These are phyloP conservation scores for Lavandula angustifolia DNA, from an alignment of 257 asterid genomes.

Conservation along the genomic window DNA sequence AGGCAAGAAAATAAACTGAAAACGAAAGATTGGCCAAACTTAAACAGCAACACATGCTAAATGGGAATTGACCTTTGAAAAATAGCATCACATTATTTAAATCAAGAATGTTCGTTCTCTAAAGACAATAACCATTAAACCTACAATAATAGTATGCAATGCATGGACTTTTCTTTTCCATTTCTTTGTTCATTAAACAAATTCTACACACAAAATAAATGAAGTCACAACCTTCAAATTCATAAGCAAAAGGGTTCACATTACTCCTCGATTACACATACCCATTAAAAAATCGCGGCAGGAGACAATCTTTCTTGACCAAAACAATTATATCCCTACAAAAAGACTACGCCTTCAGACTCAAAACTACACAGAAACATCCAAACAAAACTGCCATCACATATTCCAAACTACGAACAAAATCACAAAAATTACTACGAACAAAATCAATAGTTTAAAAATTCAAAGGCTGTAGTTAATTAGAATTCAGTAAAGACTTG, in stretches of 20 bases:
- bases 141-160: constrained; percentile 6
- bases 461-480: neutral
- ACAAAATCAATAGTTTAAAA: constrained; percentile 13
- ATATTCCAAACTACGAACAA: neutral
- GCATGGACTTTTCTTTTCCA: constrained; percentile 30
- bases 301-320: constrained; percentile 21
- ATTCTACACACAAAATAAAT: neutral
- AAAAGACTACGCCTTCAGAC: constrained; percentile 16
- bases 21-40: constrained; percentile 25
- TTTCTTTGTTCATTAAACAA: neutral
- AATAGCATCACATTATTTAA: neutral
- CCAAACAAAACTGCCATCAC: neutral
- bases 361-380: constrained; percentile 17
- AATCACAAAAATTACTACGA: neutral
- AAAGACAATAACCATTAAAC: constrained; percentile 5
- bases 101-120: constrained; percentile 10
- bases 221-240: neutral
- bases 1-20: neutral
- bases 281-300: constrained; percentile 14
- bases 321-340: constrained; percentile 13
- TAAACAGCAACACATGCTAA: constrained; percentile 23
- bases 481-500: neutral
- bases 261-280: constrained; percentile 25
- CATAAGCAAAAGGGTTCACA: constrained; percentile 30
- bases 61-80: constrained; percentile 27